A percentile compares a stretch with the other conserved stretches of the same genome.
phyloP scores from a whole-genome alignment of 2,329 filamentous ascomycete genomes.

The Neofusicoccum sp. region DNA sequence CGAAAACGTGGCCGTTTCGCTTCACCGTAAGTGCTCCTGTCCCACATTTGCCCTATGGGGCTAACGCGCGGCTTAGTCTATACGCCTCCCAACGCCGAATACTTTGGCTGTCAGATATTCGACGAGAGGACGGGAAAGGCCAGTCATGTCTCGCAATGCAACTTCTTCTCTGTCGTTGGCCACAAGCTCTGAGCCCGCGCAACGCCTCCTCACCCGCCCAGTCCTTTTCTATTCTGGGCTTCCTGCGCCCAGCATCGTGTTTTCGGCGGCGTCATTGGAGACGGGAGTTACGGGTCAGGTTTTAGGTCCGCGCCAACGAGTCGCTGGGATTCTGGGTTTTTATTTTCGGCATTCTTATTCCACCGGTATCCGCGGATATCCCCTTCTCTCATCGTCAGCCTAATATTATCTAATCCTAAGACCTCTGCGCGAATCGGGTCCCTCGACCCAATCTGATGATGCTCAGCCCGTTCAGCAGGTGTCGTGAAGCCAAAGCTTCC shows the following conservation, averaged over 20 bases:
- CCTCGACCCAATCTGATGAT: not conserved
- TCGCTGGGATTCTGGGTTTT: slow-evolving; percentile 5
- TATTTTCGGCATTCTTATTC: slow-evolving; percentile 1
- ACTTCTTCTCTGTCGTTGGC: slow-evolving; percentile 68
- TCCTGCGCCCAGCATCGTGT: not conserved
- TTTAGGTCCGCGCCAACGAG: slow-evolving; percentile 2
- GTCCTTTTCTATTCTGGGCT: not conserved
- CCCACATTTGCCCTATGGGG: not conserved
- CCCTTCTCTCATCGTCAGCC: not conserved
- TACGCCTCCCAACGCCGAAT: slow-evolving; percentile 86
- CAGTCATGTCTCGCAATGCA: slow-evolving; percentile 69
- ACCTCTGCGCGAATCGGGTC: not conserved
- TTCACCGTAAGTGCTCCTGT: slow-evolving; percentile 63
- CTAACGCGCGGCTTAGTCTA: slow-evolving; percentile 58
- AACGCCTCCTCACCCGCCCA: not conserved
- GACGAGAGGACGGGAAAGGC: slow-evolving; percentile 74
- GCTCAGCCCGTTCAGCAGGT: not conserved
- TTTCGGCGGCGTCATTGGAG: not conserved
- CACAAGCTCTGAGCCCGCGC: slow-evolving; percentile 27
- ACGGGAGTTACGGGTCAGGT: slow-evolving; percentile 2
- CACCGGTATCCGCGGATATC: not conserved
- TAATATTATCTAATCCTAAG: not conserved
- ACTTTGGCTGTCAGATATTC: slow-evolving; percentile 80
- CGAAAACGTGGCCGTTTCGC: slow-evolving; percentile 75
- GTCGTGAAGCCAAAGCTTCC: not conserved